Evolutionary conservation across 1,284 basidiomycete genomes (phyloP), one percentile per base, ranked within the genome.

Genomic region (Volvariella volvacea): DNA sequence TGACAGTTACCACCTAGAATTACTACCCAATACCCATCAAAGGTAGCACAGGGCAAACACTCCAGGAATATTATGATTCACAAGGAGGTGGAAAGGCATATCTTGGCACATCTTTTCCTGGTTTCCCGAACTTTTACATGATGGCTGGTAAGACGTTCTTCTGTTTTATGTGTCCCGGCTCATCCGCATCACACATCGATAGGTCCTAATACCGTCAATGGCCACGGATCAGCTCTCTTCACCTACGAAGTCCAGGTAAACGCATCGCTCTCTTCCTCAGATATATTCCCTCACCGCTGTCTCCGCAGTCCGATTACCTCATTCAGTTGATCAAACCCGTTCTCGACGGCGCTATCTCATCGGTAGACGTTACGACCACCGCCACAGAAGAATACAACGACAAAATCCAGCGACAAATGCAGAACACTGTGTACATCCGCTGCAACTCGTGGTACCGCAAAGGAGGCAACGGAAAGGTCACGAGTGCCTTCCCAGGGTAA

Each of bases 171-270:
- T n/a, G n/a, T n/a, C n/a, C n/a, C n/a, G n/a, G n/a, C 16, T 21
- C 38, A 44, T 39, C 17, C 22, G 7, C 36, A 46, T 36, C 22
- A 31, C 19, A 17, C 22, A 22, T 9, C 33, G 31, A 34, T 48
- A 74, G 73, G 73, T 10, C 72, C 74, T 0, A 75, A 75, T 49
- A 70, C 66, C 0, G 52, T 55, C 2, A 70, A 72, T 1, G 72
- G 73, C 0, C 67, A 73, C 47, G 68, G 66, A 0, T 75, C 73
- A 2, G 67, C 70, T 9, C 55, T 75, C 21, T 71, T 65, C 43
- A 61, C 64, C 1, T 65, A 67, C 41, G 73, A 74, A 48, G 46
- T 63, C 2, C 70, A 71, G 59, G 69, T 66, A 15, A n/a, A n/a
- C n/a, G n/a, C n/a, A n/a, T n/a, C n/a, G n/a, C n/a, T n/a, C n/a